Base-by-base conservation (phyloP, 495 filamentous ascomycete species). In the Aspergillus sclerotiicarbonarius region DNA sequence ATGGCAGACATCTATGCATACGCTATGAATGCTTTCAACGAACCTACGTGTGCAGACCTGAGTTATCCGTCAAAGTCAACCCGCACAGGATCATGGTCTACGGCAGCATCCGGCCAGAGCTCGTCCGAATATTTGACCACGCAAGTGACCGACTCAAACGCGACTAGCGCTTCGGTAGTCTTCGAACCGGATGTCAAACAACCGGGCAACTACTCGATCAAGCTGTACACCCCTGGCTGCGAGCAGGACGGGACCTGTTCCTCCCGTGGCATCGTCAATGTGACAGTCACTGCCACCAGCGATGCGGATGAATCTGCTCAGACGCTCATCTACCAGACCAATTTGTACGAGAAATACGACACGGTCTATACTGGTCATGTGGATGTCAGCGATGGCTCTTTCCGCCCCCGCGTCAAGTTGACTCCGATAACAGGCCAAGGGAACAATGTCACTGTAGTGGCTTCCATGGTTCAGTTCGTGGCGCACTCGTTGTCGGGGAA, bases 301-400 rank as follows among this genome's bases (percentile, higher is more conserved):
- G 79, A 76, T 32, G 78, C 81, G 9, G 59, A 70, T 8, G 58
- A 75, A 54, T 72, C 81, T 29, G 57, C 77, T 10, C 67, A 79
- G 15, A 73, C 80, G 0, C 69, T 73, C 13, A 69, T 95, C 12
- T 93, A 80, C 67, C 95, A 99, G 74, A 96, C 91, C 16, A 98
- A 98, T 71, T 74, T 91, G 61, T 90, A 86, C 66, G 91, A 96
- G 74, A 99, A 98, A 72, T 96, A 94, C 61, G 95, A 98, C 65
- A 84, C 87, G 54, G 84, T 98, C 57, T 96, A 92, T 69, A 85
- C 84, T 56, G 95, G 92, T 8, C 82, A 82, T 58, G 84, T 99
- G 54, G 91, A 98, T 65, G 85, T 84, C 30, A 86, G 79, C 60
- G 87, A 84, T 32, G 78, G 78, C 61, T 80, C 79, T 19, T 98